Base-by-base conservation (phyloP, 768 basidiomycete genomes). In the Boletus bicolor region DNA sequence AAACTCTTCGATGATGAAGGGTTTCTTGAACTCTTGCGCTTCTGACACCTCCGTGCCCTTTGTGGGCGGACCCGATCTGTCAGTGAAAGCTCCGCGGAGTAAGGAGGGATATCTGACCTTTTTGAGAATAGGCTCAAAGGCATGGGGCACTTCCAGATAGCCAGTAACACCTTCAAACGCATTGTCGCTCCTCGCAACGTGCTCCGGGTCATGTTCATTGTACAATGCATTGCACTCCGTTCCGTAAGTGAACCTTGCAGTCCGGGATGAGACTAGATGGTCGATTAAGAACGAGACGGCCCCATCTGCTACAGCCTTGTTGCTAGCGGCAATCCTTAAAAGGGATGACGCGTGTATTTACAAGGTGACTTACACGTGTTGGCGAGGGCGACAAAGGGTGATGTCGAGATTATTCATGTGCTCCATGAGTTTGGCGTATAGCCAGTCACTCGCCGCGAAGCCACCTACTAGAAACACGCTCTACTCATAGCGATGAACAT, bases 1-100 rank as follows among this genome's bases (percentile, higher is more conserved):
- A 42, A 61, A 60, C 12, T 59, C 58, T 49, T 60, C 59, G 7
- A 60, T 50, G 24, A 36, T 43, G 15, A 60, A 60, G 7, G 38
- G n/a, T n/a, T 60, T 50, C 52, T 50, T 55, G 58, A 60, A 60
- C 28, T 60, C 59, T 42, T 60, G 48, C n/a, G 49, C 36, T 54
- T 60, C 59, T 3, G 58, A 55, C 4, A 60, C 58, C 24, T 60
- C 52, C 2, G 44, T 55, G 7, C 59, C 59, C 59, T 59, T 41
- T 34, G 32, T 19, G 24, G 35, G 17, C 2, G 5, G 6, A 37
- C 28, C 21, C 2, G 5, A 26, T 19, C 4, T 11, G 28, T 53
- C 38, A 60, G 14, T 3, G 19, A 41, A 14, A 14, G 45, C 14
- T 1, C 35, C 15, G 10, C 19, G 3, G 2, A 30, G 9, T 3